phyloP scores from a whole-genome alignment of 352 stramenopile species.

The Blastocystis sp. region DNA sequence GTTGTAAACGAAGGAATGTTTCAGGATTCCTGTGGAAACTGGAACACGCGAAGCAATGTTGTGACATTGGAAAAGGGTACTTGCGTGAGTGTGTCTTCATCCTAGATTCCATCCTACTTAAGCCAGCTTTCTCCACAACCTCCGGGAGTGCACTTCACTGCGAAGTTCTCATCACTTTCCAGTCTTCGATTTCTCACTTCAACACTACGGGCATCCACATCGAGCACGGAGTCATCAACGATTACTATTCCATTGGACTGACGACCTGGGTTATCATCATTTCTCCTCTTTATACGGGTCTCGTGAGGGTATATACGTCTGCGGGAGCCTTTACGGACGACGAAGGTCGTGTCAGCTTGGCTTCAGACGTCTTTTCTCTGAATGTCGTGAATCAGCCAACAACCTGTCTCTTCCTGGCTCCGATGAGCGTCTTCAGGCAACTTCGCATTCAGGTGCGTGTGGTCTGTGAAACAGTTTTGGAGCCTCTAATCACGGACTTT shows the following conservation, averaged over 20 bases:
- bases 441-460: not conserved
- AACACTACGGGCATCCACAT: not conserved
- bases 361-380: not conserved
- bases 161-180: not conserved
- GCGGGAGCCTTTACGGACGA: conserved; percentile 4
- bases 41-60: conserved; percentile 5
- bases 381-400: not conserved
- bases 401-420: not conserved
- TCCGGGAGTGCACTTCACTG: not conserved
- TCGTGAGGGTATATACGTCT: not conserved
- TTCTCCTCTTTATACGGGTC: not conserved
- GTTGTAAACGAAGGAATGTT: not conserved
- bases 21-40: conserved; percentile 9
- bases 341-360: not conserved
- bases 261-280: not conserved
- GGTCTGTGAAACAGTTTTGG: not conserved
- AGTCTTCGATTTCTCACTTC: not conserved
- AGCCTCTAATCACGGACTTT: not conserved
- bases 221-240: not conserved
- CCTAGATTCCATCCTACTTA: conserved; percentile 27
- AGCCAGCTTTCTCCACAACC: not conserved
- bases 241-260: not conserved
- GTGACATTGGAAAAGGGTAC: not conserved
- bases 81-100: not conserved
- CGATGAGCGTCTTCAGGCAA: not conserved